Evolutionary conservation across 2,329 filamentous ascomycete species (phyloP), one percentile per base, ranked within the genome.

Genomic region (Exophiala phaeomuriformis): DNA sequence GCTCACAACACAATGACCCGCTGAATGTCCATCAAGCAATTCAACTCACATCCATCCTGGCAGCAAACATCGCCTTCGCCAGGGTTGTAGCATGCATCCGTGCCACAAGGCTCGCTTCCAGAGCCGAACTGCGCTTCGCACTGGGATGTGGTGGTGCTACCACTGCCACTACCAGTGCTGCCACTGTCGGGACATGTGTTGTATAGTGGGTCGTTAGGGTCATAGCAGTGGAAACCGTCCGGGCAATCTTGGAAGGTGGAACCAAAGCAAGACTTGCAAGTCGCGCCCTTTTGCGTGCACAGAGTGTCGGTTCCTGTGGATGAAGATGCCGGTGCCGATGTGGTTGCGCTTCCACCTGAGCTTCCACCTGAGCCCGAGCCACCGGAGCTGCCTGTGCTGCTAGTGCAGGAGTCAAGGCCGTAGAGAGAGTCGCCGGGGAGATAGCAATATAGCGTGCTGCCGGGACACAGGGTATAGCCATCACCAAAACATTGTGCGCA

Each of bases 401-500:
- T 8, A n/a, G 52, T 33, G 49, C 58, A 61, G 5, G 55, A 54
- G 36, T 61, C 58, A 10, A 61, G 42, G 27, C 58, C 58, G 29
- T 61, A 61, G 32, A 39, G 10, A 9, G 31, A 5, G 40, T 58
- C 55, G 35, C 56, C 58, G 32, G 58, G 58, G 8, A 53, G 45
- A 37, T 61, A 61, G 51, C 58, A 61, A 49, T 44, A 56, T 31
- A 52, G 52, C 4, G 12, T 49, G 31, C 52, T 54, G 5, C 39
- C 50, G 2, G 58, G 58, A 42, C 58, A 61, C 19, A 56, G 53
- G 3, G 50, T 61, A 37, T 58, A 61, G n/a, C 58, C 58, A 5
- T 29, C 10, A 4, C 58, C 58, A 37, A 61, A 61, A 37, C 58
- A 61, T 49, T 61, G 50, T n/a, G 39, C 53, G 32, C 58, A 61